A percentile compares a stretch with the other conserved stretches of the same genome.
phyloP scores from a whole-genome alignment of 1,284 basidiomycete species.

The Porodaedalea pini region DNA sequence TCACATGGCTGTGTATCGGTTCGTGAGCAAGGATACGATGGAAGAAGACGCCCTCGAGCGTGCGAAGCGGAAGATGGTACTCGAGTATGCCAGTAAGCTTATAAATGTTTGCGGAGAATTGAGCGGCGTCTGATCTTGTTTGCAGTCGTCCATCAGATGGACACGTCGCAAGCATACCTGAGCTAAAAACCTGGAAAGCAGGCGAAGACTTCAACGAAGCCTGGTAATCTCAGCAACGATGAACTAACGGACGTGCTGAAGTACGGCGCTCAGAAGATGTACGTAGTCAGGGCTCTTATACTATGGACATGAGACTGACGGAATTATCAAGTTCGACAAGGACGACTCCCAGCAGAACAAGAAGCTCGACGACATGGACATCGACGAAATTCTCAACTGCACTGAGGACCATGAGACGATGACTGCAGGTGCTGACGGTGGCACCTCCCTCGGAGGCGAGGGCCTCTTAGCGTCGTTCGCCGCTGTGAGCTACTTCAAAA shows the following conservation, averaged over 20 bases:
- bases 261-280: conserved; percentile 98
- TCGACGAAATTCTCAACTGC: conserved; percentile 95
- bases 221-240: conserved; percentile 93
- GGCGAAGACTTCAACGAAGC: conserved; percentile 69
- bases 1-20: conserved; percentile 96
- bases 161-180: conserved; percentile 96
- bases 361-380: conserved; percentile 98
- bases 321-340: conserved; percentile 80
- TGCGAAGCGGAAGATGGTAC: conserved; percentile 99
- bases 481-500: conserved; percentile 96
- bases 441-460: conserved; percentile 91
- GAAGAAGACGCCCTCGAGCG: conserved; percentile 98
- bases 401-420: conserved; percentile 98
- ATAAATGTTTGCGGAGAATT: neutral
- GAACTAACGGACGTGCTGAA: conserved; percentile 98
- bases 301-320: conserved; percentile 20
- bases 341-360: conserved; percentile 90
- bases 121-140: neutral
- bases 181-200: conserved; percentile 65
- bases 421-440: conserved; percentile 71
- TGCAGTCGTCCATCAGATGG: conserved; percentile 98
- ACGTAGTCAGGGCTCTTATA: conserved; percentile 30
- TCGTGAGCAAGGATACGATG: conserved; percentile 98
- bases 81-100: conserved; percentile 95
- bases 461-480: conserved; percentile 95